A percentile compares a stretch with the other conserved stretches of the same genome.
These are phyloP conservation scores for Euptelea pleiosperma DNA, from an alignment of 164 flowering plant genomes.

Conservation along the genomic window DNA sequence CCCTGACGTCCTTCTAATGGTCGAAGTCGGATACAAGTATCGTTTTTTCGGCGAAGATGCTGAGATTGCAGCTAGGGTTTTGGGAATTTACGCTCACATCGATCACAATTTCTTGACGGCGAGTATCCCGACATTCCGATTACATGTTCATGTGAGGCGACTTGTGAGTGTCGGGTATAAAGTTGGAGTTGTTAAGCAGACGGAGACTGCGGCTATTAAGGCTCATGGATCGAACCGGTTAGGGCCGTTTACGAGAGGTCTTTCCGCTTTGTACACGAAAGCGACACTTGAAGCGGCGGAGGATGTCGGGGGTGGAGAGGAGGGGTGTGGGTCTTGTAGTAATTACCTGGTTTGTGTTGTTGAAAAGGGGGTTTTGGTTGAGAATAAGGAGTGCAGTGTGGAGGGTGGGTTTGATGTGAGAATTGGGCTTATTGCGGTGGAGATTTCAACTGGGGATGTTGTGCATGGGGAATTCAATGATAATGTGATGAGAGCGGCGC, in stretches of 20 bases:
- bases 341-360: conserved; percentile 81
- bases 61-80: conserved; percentile 66
- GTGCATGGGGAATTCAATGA: conserved; percentile 82
- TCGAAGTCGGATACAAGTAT: conserved; percentile 88
- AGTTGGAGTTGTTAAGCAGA: conserved; percentile 95
- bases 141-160: conserved; percentile 78
- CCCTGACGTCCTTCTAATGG: conserved; percentile 85
- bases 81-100: conserved; percentile 73
- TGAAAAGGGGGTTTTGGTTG: conserved; percentile 39
- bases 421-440: conserved; percentile 73
- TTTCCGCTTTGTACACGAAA: conserved; percentile 91
- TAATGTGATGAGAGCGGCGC: conserved; percentile 57
- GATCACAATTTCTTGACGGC: conserved; percentile 86
- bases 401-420: conserved; percentile 55
- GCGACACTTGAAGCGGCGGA: conserved; percentile 90
- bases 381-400: conserved; percentile 24
- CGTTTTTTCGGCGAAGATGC: conserved; percentile 87
- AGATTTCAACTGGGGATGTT: conserved; percentile 87
- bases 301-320: conserved; percentile 65
- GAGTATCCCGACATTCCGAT: conserved; percentile 81
- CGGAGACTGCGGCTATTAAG: conserved; percentile 91
- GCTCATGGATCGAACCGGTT: conserved; percentile 57
- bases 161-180: conserved; percentile 81
- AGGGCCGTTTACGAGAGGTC: conserved; percentile 75
- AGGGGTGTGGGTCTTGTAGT: conserved; percentile 45